These are phyloP conservation scores for Sarocladium kiliense DNA, from an alignment of 2,329 filamentous ascomycete species.

Conservation along the genomic window DNA sequence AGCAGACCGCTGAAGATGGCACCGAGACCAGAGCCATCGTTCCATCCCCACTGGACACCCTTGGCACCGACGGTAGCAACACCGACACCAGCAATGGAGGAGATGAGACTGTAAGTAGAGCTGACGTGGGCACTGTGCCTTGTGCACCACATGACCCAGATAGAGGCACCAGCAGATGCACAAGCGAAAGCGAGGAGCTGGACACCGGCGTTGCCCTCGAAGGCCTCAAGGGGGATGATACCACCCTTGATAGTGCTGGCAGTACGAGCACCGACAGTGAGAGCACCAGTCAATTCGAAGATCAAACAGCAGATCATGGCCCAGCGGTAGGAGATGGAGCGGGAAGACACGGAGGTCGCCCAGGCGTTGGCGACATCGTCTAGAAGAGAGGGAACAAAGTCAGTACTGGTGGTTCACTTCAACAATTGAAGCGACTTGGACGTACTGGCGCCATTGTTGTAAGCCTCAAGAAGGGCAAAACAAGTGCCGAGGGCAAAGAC, in stretches of 20 bases:
- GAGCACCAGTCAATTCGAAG: slow-evolving; percentile 64
- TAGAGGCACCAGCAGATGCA: slow-evolving; percentile 57
- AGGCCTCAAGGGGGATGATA: slow-evolving; percentile 58
- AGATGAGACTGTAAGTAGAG: slow-evolving; percentile 67
- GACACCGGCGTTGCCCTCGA: slow-evolving; percentile 56
- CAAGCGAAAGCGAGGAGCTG: slow-evolving; percentile 65
- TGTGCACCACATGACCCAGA: slow-evolving; percentile 80
- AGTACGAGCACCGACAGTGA: slow-evolving; percentile 63
- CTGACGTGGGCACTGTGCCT: slow-evolving; percentile 68
- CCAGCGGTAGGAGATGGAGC: slow-evolving; percentile 66
- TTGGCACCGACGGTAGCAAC: slow-evolving; percentile 59
- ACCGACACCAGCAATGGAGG: slow-evolving; percentile 63
- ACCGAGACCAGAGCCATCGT: slow-evolving; percentile 61
- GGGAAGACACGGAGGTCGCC: slow-evolving; percentile 77
- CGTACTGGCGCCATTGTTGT: slow-evolving; percentile 74
- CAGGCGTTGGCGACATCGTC: slow-evolving; percentile 83
- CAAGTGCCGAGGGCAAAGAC: slow-evolving; percentile 71
- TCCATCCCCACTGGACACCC: slow-evolving; percentile 66
- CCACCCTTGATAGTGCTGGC: slow-evolving; percentile 77
- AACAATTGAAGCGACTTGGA: slow-evolving; percentile 19
- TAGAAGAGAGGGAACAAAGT: slow-evolving; percentile 21
- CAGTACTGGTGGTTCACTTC: slow-evolving; percentile 8
- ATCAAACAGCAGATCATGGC: slow-evolving; percentile 62
- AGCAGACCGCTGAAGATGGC: slow-evolving; percentile 67
- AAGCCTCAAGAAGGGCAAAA: slow-evolving; percentile 72